phyloP scores from a whole-genome alignment of 768 basidiomycete genomes.

The Termitomyces eurrhizus region DNA sequence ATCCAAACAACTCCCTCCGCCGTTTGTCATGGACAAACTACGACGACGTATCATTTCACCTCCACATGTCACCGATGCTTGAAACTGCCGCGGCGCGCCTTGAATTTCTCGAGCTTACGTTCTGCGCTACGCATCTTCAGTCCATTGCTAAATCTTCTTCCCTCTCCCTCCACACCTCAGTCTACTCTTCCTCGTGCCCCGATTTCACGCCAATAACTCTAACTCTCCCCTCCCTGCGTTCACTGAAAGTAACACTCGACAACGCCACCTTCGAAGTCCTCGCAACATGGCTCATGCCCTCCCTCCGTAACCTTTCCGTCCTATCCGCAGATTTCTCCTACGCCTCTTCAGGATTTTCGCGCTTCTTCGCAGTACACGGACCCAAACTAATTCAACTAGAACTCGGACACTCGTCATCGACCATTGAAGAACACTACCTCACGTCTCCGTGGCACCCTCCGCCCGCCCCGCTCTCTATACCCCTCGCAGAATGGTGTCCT shows the following conservation, averaged over 20 bases:
- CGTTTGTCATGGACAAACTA: slow-evolving; percentile 72
- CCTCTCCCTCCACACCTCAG: slow-evolving; percentile 5
- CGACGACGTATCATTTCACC: slow-evolving; percentile 54
- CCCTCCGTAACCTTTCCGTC: slow-evolving; percentile 59
- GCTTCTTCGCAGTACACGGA: slow-evolving; percentile 68
- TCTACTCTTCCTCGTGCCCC: not conserved
- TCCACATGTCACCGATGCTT: slow-evolving; percentile 51
- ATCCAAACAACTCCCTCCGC: slow-evolving; percentile 47
- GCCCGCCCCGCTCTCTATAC: slow-evolving; percentile 35
- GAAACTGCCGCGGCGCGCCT: slow-evolving; percentile 48
- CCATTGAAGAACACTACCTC: slow-evolving; percentile 65
- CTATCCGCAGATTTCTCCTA: slow-evolving; percentile 70
- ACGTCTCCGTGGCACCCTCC: slow-evolving; percentile 39
- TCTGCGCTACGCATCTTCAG: slow-evolving; percentile 45
- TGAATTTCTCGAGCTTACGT: slow-evolving; percentile 67
- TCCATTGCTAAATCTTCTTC: slow-evolving; percentile 20
- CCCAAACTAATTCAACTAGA: slow-evolving; percentile 59
- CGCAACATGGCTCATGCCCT: slow-evolving; percentile 63
- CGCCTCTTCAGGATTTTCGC: slow-evolving; percentile 57
- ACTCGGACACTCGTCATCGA: slow-evolving; percentile 66
- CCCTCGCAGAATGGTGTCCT: slow-evolving; percentile 67
- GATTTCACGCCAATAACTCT: slow-evolving; percentile 29
- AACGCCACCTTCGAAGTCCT: slow-evolving; percentile 68
- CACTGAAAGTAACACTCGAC: slow-evolving; percentile 68
- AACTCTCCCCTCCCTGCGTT: slow-evolving; percentile 57